Percentiles rank a stretch among this genome's conserved stretches.
phyloP scores from a whole-genome alignment of 805 yeast genomes.

The Barnettozyma populi region DNA sequence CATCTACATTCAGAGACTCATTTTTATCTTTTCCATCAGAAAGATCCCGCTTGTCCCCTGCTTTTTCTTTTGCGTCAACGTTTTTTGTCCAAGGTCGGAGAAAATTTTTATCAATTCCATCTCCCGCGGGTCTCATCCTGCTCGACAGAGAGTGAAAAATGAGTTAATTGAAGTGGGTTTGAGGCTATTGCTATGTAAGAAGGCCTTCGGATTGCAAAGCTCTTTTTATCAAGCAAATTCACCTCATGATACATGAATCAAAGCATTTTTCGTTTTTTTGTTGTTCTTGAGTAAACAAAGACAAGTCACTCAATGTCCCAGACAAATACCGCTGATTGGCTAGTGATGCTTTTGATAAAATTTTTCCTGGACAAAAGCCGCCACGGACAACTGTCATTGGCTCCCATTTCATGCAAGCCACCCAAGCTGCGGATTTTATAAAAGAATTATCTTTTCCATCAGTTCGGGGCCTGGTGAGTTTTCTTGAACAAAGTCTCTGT shows the following conservation, averaged over 20 bases:
- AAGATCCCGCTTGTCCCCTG: background rate
- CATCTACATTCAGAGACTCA: background rate
- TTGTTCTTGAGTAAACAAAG: background rate
- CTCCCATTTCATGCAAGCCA: background rate
- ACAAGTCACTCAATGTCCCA: slow-evolving; percentile 6
- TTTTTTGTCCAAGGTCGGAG: background rate
- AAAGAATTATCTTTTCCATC: slow-evolving; percentile 15
- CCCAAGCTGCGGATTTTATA: background rate
- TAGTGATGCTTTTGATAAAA: slow-evolving; percentile 24
- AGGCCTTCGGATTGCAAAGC: too few relatives aligned
- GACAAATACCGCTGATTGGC: slow-evolving; percentile 12
- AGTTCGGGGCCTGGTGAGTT: background rate
- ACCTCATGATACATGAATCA: background rate
- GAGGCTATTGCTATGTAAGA: too few relatives aligned
- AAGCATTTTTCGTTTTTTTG: too few relatives aligned
- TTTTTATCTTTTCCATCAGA: background rate
- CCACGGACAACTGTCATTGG: slow-evolving; percentile 4
- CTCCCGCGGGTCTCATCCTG: background rate
- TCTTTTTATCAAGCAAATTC: too few relatives aligned
- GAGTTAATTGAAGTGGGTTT: too few relatives aligned
- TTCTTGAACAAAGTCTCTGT: background rate
- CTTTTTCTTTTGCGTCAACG: background rate
- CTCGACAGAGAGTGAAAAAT: background rate
- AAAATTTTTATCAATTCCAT: slow-evolving; percentile 10
- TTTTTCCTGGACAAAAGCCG: slow-evolving; percentile 10